Evolutionary conservation across 2,329 filamentous ascomycete genomes (phyloP).

Genomic region (Cryoendolithus antarcticus): DNA sequence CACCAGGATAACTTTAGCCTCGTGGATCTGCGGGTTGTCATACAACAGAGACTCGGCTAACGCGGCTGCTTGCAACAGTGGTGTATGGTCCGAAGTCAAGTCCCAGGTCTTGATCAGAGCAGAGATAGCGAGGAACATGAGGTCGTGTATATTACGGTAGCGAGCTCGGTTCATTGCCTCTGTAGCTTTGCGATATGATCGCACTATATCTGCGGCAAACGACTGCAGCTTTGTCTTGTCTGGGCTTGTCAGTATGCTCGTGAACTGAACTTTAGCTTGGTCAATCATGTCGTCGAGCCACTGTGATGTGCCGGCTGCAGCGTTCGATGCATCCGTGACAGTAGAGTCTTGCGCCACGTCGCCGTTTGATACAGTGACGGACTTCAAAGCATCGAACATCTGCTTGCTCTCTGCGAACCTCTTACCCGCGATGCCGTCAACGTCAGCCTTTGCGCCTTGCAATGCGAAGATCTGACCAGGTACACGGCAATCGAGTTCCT

Average conservation of each 20-base stretch:
- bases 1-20: constrained; percentile 22
- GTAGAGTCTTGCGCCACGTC: background rate
- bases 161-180: constrained; percentile 4
- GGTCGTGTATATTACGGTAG: constrained; percentile 4
- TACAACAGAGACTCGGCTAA: constrained; percentile 18
- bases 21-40: constrained; percentile 18
- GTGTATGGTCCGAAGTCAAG: constrained; percentile 6
- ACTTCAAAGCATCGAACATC: constrained; percentile 15
- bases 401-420: constrained; percentile 19
- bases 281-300: constrained; percentile 5
- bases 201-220: constrained; percentile 1
- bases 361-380: constrained; percentile 5
- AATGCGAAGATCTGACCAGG: constrained; percentile 22
- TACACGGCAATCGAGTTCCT: constrained; percentile 18
- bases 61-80: constrained; percentile 20
- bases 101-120: constrained; percentile 18
- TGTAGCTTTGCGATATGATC: constrained; percentile 3
- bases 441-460: constrained; percentile 14
- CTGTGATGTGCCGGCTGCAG: constrained; percentile 1
- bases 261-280: constrained; percentile 1
- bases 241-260: background rate
- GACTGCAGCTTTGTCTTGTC: constrained; percentile 2
- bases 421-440: constrained; percentile 13
- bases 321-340: background rate
- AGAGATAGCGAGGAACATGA: constrained; percentile 21